Evolutionary conservation across 768 basidiomycete species (phyloP).

Genomic region (Lactifluus hygrophoroides): DNA sequence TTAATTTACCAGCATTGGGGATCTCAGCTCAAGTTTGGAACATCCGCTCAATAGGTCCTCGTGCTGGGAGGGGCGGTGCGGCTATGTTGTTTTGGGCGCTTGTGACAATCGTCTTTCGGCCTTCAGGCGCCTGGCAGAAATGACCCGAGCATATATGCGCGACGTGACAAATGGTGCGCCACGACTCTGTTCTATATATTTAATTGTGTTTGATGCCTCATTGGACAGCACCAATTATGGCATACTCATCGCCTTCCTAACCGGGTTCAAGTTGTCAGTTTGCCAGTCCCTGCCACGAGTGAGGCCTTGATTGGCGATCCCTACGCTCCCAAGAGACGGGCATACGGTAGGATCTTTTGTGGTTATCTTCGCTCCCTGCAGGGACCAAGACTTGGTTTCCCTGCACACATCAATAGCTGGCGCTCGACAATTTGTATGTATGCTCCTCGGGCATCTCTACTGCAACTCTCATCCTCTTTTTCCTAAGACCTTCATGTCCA

Average conservation of each 20-base stretch:
- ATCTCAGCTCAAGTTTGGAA: too few relatives aligned
- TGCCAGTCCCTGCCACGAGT: conserved; percentile 29
- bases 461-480: conserved; percentile 26
- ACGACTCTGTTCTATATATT: too few relatives aligned
- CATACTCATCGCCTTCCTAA: conserved; percentile 29
- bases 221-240: conserved; percentile 27
- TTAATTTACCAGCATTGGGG: too few relatives aligned
- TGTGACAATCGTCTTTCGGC: too few relatives aligned
- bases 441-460: conserved; percentile 29
- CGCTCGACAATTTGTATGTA: conserved; percentile 30
- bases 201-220: too few relatives aligned
- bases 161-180: too few relatives aligned
- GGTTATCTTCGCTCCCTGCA: conserved; percentile 24
- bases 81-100: too few relatives aligned
- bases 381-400: conserved; percentile 30
- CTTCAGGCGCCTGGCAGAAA: too few relatives aligned
- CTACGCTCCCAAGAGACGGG: conserved; percentile 22
- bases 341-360: conserved; percentile 26
- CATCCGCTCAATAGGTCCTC: too few relatives aligned
- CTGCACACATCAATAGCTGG: conserved; percentile 28
- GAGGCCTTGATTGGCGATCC: conserved; percentile 26
- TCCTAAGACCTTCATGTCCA: conserved; percentile 27
- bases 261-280: conserved; percentile 30
- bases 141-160: too few relatives aligned
- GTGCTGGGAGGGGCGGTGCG: too few relatives aligned